These are phyloP conservation scores for Entonaema liquescens DNA, from an alignment of 495 filamentous ascomycete genomes.

Conservation along the genomic window DNA sequence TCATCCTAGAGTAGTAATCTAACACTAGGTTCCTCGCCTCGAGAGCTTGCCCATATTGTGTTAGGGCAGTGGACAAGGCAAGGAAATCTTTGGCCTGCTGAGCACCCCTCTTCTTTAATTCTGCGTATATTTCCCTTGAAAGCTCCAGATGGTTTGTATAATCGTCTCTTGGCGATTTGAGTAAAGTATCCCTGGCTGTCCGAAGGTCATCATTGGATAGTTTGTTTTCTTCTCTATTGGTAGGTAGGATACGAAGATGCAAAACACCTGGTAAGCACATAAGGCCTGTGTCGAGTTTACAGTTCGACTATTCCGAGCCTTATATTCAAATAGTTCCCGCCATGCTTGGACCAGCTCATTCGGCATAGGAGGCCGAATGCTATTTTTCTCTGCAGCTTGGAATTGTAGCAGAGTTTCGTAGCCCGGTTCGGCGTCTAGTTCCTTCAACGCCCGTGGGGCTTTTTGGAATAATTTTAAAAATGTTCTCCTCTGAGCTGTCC, in stretches of 20 bases:
- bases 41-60: slow-evolving; percentile 64
- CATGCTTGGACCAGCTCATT: slow-evolving; percentile 70
- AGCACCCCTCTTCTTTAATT: slow-evolving; percentile 52
- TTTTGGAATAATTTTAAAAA: slow-evolving; percentile 68
- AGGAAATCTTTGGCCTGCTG: slow-evolving; percentile 51
- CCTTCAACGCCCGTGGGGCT: slow-evolving; percentile 59
- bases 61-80: slow-evolving; percentile 63
- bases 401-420: slow-evolving; percentile 65
- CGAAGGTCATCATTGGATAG: slow-evolving; percentile 63
- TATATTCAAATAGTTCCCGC: slow-evolving; percentile 67
- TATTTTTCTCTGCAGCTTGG: slow-evolving; percentile 52
- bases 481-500: slow-evolving; percentile 54
- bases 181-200: slow-evolving; percentile 50
- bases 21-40: slow-evolving; percentile 64
- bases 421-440: slow-evolving; percentile 67
- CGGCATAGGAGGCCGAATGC: slow-evolving; percentile 64
- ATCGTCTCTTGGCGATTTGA: slow-evolving; percentile 52
- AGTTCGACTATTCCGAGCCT: slow-evolving; percentile 54
- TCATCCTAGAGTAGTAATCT: slow-evolving; percentile 47
- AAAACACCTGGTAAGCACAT: slow-evolving; percentile 65
- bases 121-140: slow-evolving; percentile 64
- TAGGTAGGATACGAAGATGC: slow-evolving; percentile 59
- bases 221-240: slow-evolving; percentile 47
- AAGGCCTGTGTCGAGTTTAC: slow-evolving; percentile 73
- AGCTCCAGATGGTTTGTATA: slow-evolving; percentile 58